Conservation (phyloP, 2,329 filamentous ascomycete genomes). For the Colletotrichum theobromicola region DNA sequence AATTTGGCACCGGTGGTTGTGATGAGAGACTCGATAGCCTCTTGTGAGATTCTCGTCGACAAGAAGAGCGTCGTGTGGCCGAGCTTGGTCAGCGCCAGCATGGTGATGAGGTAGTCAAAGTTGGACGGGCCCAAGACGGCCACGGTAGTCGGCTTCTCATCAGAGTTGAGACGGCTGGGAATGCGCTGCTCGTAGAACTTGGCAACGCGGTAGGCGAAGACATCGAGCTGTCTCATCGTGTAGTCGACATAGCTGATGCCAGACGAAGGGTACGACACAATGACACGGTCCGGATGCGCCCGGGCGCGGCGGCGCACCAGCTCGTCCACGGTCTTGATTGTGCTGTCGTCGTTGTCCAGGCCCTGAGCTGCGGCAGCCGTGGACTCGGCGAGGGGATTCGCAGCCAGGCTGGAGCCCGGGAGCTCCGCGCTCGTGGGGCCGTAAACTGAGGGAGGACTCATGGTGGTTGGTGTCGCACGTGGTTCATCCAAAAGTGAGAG, state of each 20-base stretch:
- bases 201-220: slow-evolving; percentile 35
- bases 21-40: slow-evolving; percentile 35
- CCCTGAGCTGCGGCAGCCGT: background rate
- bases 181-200: slow-evolving; percentile 27
- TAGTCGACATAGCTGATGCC: slow-evolving; percentile 52
- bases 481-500: background rate
- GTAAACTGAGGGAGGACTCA: slow-evolving; percentile 21
- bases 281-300: slow-evolving; percentile 36
- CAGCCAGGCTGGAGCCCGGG: slow-evolving; percentile 1
- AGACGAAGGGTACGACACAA: slow-evolving; percentile 46
- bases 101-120: slow-evolving; percentile 58
- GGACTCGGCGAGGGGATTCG: background rate
- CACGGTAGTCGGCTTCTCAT: slow-evolving; percentile 40
- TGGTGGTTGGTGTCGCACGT: background rate
- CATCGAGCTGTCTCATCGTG: slow-evolving; percentile 48
- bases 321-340: slow-evolving; percentile 28
- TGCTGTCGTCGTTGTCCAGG: slow-evolving; percentile 22
- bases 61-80: slow-evolving; percentile 53
- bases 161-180: slow-evolving; percentile 25
- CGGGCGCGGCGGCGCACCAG: slow-evolving; percentile 28
- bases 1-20: slow-evolving; percentile 27
- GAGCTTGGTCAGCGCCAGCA: slow-evolving; percentile 58
- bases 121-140: slow-evolving; percentile 58
- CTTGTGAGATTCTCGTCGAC: slow-evolving; percentile 37
- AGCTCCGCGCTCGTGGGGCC: slow-evolving; percentile 17